These are phyloP conservation scores for Gilbertella persicaria DNA, from an alignment of 371 early-diverging fungal species.

Conservation along the genomic window DNA sequence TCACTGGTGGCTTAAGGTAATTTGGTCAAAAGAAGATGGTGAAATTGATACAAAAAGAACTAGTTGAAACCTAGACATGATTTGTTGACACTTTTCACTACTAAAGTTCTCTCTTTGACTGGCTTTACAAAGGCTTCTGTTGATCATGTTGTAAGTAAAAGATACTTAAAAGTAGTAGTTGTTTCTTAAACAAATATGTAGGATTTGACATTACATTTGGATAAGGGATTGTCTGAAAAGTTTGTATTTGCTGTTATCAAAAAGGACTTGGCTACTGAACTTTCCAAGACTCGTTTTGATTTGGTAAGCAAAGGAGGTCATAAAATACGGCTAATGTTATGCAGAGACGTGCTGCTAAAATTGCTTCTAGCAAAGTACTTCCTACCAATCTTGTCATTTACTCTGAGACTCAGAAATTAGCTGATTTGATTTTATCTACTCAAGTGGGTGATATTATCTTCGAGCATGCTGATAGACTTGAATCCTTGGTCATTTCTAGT, in stretches of 20 bases:
- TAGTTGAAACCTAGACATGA: slow-evolving; percentile 53
- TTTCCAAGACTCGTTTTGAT: slow-evolving; percentile 67
- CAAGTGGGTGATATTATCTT: slow-evolving; percentile 40
- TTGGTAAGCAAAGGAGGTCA: slow-evolving; percentile 33
- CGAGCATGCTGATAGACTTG: slow-evolving; percentile 36
- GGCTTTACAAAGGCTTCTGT: slow-evolving; percentile 26
- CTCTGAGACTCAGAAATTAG: slow-evolving; percentile 44
- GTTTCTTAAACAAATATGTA: background rate
- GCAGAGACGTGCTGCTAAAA: slow-evolving; percentile 21
- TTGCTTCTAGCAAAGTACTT: slow-evolving; percentile 24
- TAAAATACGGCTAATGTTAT: background rate
- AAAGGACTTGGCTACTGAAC: slow-evolving; percentile 47
- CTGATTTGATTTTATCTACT: slow-evolving; percentile 36
- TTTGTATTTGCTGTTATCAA: slow-evolving; percentile 73
- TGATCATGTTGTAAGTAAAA: slow-evolving; percentile 38
- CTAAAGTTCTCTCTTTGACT: slow-evolving; percentile 22
- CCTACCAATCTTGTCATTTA: slow-evolving; percentile 32
- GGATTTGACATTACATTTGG: slow-evolving; percentile 37
- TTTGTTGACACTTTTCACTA: slow-evolving; percentile 29
- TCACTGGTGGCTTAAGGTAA: slow-evolving; percentile 68
- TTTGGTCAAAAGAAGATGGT: background rate
- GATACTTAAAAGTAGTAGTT: background rate
- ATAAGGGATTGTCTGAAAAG: slow-evolving; percentile 45
- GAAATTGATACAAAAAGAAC: background rate
- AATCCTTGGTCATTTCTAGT: slow-evolving; percentile 42